Conservation (phyloP, 805 yeast genomes). For the Candida koratica region DNA sequence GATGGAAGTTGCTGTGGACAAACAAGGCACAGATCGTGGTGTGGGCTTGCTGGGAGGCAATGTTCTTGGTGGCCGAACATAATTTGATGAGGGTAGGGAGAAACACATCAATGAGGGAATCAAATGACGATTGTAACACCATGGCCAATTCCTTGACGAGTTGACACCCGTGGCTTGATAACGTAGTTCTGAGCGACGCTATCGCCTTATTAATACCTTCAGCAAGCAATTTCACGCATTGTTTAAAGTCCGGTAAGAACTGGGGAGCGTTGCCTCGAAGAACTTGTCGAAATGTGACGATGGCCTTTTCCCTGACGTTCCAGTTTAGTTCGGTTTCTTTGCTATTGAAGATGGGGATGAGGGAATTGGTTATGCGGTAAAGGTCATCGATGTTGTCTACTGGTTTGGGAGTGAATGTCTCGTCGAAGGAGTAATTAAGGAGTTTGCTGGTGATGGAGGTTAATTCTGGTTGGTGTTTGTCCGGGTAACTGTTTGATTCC, state of each 20-base stretch:
- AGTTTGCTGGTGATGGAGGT: constrained; percentile 5
- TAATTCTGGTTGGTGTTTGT: neutral
- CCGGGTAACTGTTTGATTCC: too few species aligned
- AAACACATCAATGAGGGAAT: constrained; percentile 48
- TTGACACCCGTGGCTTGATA: constrained; percentile 72
- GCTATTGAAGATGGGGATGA: constrained; percentile 47
- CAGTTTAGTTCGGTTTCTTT: constrained; percentile 89
- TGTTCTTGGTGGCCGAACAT: constrained; percentile 58
- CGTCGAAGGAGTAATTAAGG: constrained; percentile 38
- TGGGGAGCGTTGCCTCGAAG: constrained; percentile 52
- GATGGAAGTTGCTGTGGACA: constrained; percentile 50
- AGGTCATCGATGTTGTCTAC: constrained; percentile 23
- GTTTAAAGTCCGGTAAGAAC: constrained; percentile 37
- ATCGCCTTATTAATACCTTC: constrained; percentile 66
- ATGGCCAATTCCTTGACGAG: constrained; percentile 64
- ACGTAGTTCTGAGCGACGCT: constrained; percentile 76
- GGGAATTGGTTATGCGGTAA: constrained; percentile 12
- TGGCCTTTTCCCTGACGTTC: constrained; percentile 62
- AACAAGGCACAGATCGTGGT: constrained; percentile 54
- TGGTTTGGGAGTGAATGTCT: constrained; percentile 27
- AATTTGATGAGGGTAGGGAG: constrained; percentile 48
- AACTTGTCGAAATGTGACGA: constrained; percentile 54
- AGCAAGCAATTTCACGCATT: constrained; percentile 22
- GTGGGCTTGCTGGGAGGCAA: constrained; percentile 57
- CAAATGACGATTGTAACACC: constrained; percentile 36